Evolutionary conservation across 306 rosid genomes (phyloP).

Genomic region (Fragaria vesca): DNA sequence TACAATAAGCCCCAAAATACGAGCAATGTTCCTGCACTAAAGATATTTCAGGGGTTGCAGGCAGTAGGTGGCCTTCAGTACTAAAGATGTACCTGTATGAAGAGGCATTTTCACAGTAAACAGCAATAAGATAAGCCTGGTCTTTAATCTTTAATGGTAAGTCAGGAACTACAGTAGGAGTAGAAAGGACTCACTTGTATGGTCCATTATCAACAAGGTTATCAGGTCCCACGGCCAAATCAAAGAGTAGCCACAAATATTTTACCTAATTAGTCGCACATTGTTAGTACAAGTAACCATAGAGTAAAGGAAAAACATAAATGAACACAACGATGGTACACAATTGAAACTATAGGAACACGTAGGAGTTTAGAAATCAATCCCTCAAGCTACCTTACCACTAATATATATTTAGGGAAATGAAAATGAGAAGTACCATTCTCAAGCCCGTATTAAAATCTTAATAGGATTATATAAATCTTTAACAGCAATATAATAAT

Average conservation of each 20-base stretch:
- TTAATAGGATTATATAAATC: neutral
- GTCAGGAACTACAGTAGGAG: constrained; percentile 22
- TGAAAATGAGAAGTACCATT: neutral
- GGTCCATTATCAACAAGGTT: constrained; percentile 97
- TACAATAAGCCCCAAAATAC: constrained; percentile 80
- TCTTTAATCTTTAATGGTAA: constrained; percentile 17
- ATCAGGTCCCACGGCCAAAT: constrained; percentile 90
- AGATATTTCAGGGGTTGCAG: constrained; percentile 88
- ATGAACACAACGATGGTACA: constrained; percentile 4
- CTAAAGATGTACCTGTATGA: constrained; percentile 75
- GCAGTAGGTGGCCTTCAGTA: constrained; percentile 95
- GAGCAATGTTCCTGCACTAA: constrained; percentile 74
- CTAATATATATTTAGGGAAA: neutral
- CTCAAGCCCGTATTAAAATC: neutral
- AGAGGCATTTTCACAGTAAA: constrained; percentile 14
- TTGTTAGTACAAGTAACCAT: constrained; percentile 23
- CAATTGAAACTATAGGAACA: neutral
- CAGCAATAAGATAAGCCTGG: constrained; percentile 6
- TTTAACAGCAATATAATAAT: neutral
- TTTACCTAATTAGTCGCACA: constrained; percentile 58
- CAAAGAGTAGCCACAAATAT: constrained; percentile 98
- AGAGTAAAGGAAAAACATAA: constrained; percentile 16
- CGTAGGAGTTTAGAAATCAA: neutral
- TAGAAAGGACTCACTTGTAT: constrained; percentile 66
- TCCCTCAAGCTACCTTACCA: neutral